A percentile compares a stretch with the other conserved stretches of the same genome.
Evolutionary conservation across 2,329 filamentous ascomycete genomes (phyloP).

Genomic region (Verruconis gallopava): DNA sequence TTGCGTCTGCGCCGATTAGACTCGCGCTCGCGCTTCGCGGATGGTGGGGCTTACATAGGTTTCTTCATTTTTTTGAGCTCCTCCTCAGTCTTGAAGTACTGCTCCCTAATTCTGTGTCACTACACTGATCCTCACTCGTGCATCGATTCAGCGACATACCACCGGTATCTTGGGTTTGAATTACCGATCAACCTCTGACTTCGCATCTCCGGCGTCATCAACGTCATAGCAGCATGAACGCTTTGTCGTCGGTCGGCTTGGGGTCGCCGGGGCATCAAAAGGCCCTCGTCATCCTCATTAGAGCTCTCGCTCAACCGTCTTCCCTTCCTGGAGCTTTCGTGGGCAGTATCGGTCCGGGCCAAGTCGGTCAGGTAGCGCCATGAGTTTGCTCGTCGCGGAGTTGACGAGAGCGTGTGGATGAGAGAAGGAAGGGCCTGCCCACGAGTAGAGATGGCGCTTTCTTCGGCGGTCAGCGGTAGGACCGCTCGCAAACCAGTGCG

Average conservation of each 20-base stretch:
- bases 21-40: too few relatives aligned
- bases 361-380: neutral
- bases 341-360: neutral
- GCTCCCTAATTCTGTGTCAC: constrained; percentile 35
- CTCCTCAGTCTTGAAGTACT: constrained; percentile 72
- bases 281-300: neutral
- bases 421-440: constrained; percentile 28
- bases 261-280: too few relatives aligned
- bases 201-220: constrained; percentile 54
- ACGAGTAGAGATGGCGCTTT: constrained; percentile 25
- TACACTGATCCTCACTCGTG: neutral
- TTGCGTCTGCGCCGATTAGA: constrained; percentile 43
- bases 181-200: constrained; percentile 81
- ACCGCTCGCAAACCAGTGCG: constrained; percentile 5
- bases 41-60: constrained; percentile 40
- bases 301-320: neutral
- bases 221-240: constrained; percentile 26
- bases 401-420: neutral
- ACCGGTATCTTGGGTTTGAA: constrained; percentile 72
- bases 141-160: constrained; percentile 31
- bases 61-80: constrained; percentile 60
- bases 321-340: neutral
- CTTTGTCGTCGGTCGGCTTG: constrained; percentile 30
- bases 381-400: neutral
- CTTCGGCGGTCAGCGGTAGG: constrained; percentile 5